Evolutionary conservation across 192 early-diverging fungal genomes (phyloP).

Genomic region (Coemansia sp.): DNA sequence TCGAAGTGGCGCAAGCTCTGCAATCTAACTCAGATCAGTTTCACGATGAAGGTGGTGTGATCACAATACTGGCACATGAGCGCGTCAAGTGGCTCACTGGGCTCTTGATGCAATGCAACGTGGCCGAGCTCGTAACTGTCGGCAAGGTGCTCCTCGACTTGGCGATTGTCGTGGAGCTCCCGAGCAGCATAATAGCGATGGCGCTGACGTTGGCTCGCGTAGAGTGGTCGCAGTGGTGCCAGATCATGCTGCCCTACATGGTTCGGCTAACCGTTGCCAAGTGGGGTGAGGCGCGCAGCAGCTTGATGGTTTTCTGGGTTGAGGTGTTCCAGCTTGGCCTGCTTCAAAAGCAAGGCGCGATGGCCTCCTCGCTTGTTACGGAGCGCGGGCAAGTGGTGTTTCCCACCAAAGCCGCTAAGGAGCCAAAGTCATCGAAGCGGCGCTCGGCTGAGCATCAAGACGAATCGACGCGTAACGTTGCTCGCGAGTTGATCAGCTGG

Average conservation of each 20-base stretch:
- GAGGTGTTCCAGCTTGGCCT: conserved; percentile 27
- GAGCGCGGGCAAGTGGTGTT: conserved; percentile 41
- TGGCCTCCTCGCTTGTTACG: conserved; percentile 29
- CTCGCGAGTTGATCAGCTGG: conserved; percentile 28
- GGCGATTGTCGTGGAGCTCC: conserved; percentile 20
- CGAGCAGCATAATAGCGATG: conserved; percentile 61
- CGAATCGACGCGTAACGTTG: not conserved
- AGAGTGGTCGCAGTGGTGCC: conserved; percentile 71
- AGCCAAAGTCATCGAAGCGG: not conserved
- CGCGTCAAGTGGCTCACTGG: conserved; percentile 34
- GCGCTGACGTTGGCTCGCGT: conserved; percentile 65
- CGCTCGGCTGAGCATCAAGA: not conserved
- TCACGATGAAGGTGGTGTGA: not conserved
- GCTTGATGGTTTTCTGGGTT: conserved; percentile 36
- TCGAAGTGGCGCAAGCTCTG: conserved; percentile 12
- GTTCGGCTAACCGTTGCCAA: conserved; percentile 33
- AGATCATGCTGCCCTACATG: conserved; percentile 72
- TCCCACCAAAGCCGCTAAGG: conserved; percentile 9
- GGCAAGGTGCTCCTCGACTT: conserved; percentile 38
- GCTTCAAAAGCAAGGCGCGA: conserved; percentile 3
- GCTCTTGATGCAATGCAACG: conserved; percentile 28
- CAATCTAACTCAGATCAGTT: not conserved
- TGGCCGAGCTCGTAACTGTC: conserved; percentile 28
- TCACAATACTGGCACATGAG: conserved; percentile 16
- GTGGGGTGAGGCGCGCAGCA: conserved; percentile 15